A percentile compares a stretch with the other conserved stretches of the same genome.
Conservation (phyloP, 2,329 filamentous ascomycete genomes). For the Fusarium concolor region DNA sequence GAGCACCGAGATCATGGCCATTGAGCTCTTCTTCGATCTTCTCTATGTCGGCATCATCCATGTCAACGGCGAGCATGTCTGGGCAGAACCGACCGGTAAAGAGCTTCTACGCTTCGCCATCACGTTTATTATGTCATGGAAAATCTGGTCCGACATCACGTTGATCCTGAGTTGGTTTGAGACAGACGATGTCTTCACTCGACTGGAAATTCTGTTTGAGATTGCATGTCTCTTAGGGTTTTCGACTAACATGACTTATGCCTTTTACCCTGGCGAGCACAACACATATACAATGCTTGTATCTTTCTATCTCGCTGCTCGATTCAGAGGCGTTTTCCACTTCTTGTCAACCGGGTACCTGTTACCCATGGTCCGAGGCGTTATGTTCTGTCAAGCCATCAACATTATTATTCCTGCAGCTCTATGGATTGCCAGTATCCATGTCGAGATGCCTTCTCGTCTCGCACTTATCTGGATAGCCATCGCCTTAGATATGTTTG, state of each 20-base stretch:
- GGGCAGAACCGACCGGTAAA: constrained; percentile 65
- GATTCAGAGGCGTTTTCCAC: constrained; percentile 64
- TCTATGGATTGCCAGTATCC: constrained; percentile 71
- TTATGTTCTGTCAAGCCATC: constrained; percentile 63
- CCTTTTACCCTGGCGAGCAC: constrained; percentile 59
- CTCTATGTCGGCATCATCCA: constrained; percentile 74
- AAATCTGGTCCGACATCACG: constrained; percentile 71
- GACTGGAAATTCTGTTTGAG: constrained; percentile 69
- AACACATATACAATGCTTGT: constrained; percentile 69
- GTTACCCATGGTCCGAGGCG: constrained; percentile 68
- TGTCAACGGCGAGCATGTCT: constrained; percentile 70
- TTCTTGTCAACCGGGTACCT: constrained; percentile 58
- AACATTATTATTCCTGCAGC: constrained; percentile 60
- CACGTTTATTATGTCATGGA: constrained; percentile 72
- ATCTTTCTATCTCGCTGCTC: constrained; percentile 69
- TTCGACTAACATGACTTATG: constrained; percentile 71
- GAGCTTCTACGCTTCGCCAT: constrained; percentile 70
- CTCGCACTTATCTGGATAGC: constrained; percentile 68
- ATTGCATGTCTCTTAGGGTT: constrained; percentile 71
- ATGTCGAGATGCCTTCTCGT: constrained; percentile 65
- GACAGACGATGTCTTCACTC: constrained; percentile 69
- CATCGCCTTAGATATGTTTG: constrained; percentile 65
- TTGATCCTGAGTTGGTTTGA: constrained; percentile 71
- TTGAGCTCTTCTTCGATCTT: constrained; percentile 74
- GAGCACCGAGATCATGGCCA: constrained; percentile 69